Evolutionary conservation across 2,329 filamentous ascomycete species (phyloP).

Genomic region (Pseudogymnoascus sp.): DNA sequence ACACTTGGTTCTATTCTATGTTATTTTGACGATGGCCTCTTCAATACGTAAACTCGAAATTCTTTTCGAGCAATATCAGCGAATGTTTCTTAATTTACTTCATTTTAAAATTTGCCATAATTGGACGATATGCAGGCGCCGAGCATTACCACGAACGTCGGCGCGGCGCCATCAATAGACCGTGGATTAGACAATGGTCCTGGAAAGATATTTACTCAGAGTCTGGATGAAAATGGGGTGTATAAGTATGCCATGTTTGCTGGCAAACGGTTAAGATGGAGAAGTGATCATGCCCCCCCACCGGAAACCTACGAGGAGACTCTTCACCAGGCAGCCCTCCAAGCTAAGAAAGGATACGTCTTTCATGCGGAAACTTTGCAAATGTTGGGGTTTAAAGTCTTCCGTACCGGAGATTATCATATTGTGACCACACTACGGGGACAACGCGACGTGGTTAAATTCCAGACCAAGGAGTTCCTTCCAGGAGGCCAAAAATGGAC

Average conservation of each 20-base stretch:
- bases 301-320: not conserved
- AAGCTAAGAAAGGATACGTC: not conserved
- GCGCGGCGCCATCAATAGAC: not conserved
- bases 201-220: not conserved
- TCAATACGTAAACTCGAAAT: not conserved
- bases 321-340: not conserved
- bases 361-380: constrained; percentile 2
- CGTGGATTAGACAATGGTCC: not conserved
- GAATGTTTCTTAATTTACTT: not conserved
- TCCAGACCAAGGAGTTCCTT: not conserved
- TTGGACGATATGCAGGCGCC: not conserved
- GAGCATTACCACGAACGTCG: not conserved
- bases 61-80: not conserved
- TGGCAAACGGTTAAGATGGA: not conserved
- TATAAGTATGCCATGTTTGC: not conserved
- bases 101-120: not conserved
- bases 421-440: not conserved
- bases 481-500: not conserved
- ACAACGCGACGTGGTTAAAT: constrained; percentile 1
- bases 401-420: constrained; percentile 4
- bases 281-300: not conserved
- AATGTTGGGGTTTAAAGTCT: not conserved
- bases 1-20: not conserved
- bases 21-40: constrained; percentile 6
- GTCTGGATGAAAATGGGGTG: not conserved